phyloP scores from a whole-genome alignment of 2,329 filamentous ascomycete genomes.

The Fusarium sp. region DNA sequence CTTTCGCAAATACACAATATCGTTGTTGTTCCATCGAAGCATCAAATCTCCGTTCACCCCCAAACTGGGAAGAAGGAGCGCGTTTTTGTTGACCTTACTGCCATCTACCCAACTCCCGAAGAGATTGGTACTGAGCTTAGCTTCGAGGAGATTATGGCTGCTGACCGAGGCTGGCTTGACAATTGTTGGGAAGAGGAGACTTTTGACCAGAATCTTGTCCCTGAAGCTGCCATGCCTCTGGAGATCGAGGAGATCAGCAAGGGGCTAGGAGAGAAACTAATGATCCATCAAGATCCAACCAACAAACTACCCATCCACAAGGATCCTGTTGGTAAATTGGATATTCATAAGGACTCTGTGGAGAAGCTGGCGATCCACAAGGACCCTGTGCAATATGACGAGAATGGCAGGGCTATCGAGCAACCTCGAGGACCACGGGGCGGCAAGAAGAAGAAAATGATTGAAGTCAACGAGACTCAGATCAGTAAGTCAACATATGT shows the following conservation, averaged over 20 bases:
- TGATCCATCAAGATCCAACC: constrained; percentile 50
- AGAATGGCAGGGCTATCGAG: constrained; percentile 68
- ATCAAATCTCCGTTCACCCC: constrained; percentile 86
- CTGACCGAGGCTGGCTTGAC: constrained; percentile 77
- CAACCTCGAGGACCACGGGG: constrained; percentile 61
- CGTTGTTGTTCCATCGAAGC: constrained; percentile 76
- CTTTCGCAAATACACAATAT: constrained; percentile 73
- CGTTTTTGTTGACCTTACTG: constrained; percentile 87
- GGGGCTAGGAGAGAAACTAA: constrained; percentile 42
- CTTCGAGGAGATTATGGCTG: constrained; percentile 92
- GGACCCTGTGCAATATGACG: constrained; percentile 63
- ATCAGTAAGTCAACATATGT: constrained; percentile 74
- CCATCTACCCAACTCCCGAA: constrained; percentile 83
- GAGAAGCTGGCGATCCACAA: constrained; percentile 44
- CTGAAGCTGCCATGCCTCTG: constrained; percentile 46
- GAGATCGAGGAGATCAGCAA: constrained; percentile 52
- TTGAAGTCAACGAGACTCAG: constrained; percentile 91
- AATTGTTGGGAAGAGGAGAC: constrained; percentile 66
- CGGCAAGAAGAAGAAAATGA: constrained; percentile 79
- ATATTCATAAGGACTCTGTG: constrained; percentile 23
- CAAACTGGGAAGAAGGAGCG: constrained; percentile 86
- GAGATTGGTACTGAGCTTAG: constrained; percentile 81
- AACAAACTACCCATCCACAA: constrained; percentile 19
- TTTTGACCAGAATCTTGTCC: constrained; percentile 53
- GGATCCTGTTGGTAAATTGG: not conserved